Base-by-base conservation (phyloP, 2,329 filamentous ascomycete species). In the Sporothrix globosa region DNA sequence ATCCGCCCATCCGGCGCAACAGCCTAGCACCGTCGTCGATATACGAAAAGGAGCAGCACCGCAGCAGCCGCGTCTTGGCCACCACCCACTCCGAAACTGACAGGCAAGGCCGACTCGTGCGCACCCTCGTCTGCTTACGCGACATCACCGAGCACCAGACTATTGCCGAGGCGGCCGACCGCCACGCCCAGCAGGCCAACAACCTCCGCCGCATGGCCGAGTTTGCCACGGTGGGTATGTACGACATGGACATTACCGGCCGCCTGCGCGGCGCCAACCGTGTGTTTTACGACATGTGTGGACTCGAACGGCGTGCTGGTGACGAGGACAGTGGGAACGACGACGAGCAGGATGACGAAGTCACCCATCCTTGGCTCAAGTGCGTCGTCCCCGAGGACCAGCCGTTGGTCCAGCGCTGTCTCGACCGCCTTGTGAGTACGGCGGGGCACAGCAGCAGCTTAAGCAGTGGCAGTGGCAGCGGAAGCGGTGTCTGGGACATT, bases 121-220 rank as follows among this genome's bases (percentile, higher is more conserved):
- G 82, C 41, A 80, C 84, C 11, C 75, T 86, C 52, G 83, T 83
- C 30, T 86, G 84, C 69, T 75, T 86, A 56, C 85, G 82, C 6
- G 84, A 86, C 70, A 82, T 86, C 19, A 85, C 84, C 1, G 78
- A 82, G 34, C 83, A 86, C 74, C 85, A 83, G 73, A 77, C 81
- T 69, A 82, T 82, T 0, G 81, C 83, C 7, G 83, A 85, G 56
- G 82, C 83, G 70, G 84, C 84, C 0, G 78, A 83, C 34, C 79
- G 81, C 21, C 80, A 83, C 60, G 83, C 84, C 2, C 84, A 85
- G 73, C 82, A 86, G 70, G 83, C 83, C 9, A 82, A 84, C 73
- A 85, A 86, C 71, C 77, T 86, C 39, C 85, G 85, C 74, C 82
- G 84, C 56, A 85, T 86, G 78, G 83, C 84, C 9, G 83, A 86